Percentiles rank a stretch among this genome's conserved stretches.
Evolutionary conservation across 208 protist genomes (phyloP).

Genomic region (Balamuthia mandrillaris): DNA sequence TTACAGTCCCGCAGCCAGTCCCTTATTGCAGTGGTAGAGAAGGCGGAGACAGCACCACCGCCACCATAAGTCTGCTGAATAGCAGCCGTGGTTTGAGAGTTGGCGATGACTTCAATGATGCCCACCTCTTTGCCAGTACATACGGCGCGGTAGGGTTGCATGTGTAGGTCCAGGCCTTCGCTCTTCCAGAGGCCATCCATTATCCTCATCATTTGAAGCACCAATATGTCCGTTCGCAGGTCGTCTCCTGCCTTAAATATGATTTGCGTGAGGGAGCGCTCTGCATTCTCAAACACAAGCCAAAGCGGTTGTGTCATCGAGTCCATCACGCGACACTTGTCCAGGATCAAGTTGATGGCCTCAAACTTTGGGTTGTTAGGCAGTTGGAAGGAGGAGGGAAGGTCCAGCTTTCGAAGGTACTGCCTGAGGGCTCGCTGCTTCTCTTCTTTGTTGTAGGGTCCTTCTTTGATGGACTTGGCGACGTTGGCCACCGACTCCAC

Average conservation of each 20-base stretch:
- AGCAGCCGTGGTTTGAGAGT: conserved; percentile 62
- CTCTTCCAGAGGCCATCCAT: conserved; percentile 62
- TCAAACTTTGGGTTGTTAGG: too few relatives aligned
- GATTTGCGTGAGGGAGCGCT: conserved; percentile 23
- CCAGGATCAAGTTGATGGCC: too few relatives aligned
- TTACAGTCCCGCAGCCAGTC: conserved; percentile 63
- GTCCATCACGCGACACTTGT: too few relatives aligned
- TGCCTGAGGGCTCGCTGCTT: background rate
- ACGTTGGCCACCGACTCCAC: background rate
- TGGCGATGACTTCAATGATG: conserved; percentile 73
- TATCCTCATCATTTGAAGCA: conserved; percentile 65
- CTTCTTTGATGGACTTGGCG: background rate
- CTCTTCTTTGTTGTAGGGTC: background rate
- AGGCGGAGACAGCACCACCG: background rate
- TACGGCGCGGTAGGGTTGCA: conserved; percentile 64
- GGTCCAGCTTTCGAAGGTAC: too few relatives aligned
- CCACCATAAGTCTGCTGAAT: conserved; percentile 59
- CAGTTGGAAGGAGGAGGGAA: too few relatives aligned
- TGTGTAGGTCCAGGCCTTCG: conserved; percentile 50
- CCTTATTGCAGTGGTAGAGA: background rate
- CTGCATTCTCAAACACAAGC: conserved; percentile 60
- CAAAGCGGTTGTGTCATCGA: conserved; percentile 64
- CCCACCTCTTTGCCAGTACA: conserved; percentile 69
- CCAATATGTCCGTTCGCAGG: conserved; percentile 53
- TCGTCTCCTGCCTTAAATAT: conserved; percentile 76